Evolutionary conservation across 148 eudicot genomes (phyloP).

Genomic region (Camellia granthamiana): DNA sequence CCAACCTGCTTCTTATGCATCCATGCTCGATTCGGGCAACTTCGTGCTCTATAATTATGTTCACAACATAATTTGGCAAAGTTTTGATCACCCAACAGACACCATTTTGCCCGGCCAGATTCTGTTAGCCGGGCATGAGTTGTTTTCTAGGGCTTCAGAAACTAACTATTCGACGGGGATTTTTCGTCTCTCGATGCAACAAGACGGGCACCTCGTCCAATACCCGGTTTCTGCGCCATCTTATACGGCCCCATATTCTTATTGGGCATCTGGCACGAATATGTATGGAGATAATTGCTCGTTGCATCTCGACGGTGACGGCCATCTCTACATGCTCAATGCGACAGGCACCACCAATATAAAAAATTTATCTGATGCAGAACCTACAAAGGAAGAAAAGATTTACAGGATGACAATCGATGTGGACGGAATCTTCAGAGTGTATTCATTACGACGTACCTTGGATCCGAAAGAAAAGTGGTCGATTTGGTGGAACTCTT

Average conservation of each 20-base stretch:
- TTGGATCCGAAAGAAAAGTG: slow-evolving; percentile 5
- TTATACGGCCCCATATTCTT: neutral
- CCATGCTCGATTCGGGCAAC: slow-evolving; percentile 40
- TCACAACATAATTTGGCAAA: slow-evolving; percentile 25
- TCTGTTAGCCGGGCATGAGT: neutral
- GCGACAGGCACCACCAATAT: neutral
- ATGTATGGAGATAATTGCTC: slow-evolving; percentile 9
- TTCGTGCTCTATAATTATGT: slow-evolving; percentile 27
- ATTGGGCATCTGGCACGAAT: neutral
- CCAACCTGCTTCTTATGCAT: slow-evolving; percentile 19
- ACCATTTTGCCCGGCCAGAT: slow-evolving; percentile 32
- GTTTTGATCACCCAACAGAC: slow-evolving; percentile 35
- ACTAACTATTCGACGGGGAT: slow-evolving; percentile 18
- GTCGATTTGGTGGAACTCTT: slow-evolving; percentile 21
- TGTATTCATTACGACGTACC: slow-evolving; percentile 15
- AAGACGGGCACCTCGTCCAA: slow-evolving; percentile 26
- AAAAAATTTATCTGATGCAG: slow-evolving; percentile 18
- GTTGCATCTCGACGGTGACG: slow-evolving; percentile 25
- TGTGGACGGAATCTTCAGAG: slow-evolving; percentile 36
- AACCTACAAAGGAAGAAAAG: neutral
- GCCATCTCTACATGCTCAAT: slow-evolving; percentile 29
- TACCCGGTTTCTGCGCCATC: slow-evolving; percentile 12
- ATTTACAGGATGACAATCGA: slow-evolving; percentile 18
- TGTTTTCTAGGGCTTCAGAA: slow-evolving; percentile 23
- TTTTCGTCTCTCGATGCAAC: slow-evolving; percentile 29